A percentile compares a stretch with the other conserved stretches of the same genome.
These are phyloP conservation scores for Parsonsia alboflavescens DNA, from an alignment of 257 asterid species.

Conservation along the genomic window DNA sequence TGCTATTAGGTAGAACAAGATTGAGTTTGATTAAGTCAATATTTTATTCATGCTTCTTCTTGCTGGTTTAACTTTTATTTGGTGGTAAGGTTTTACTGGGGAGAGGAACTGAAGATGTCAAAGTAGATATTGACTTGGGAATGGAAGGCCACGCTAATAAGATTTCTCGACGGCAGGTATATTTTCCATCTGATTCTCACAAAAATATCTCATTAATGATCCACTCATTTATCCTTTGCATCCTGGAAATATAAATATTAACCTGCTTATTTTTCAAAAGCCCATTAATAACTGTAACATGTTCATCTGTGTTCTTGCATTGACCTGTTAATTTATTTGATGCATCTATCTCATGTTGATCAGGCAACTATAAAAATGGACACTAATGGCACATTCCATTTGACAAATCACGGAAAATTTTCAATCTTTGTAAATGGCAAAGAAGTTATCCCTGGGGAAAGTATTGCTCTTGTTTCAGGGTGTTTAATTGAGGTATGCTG, in stretches of 20 bases:
- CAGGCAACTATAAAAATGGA: constrained; percentile 62
- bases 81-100: constrained; percentile 67
- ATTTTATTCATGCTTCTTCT: constrained; percentile 17
- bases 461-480: constrained; percentile 35
- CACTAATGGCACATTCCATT: constrained; percentile 40
- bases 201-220: background rate
- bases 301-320: background rate
- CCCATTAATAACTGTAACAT: background rate
- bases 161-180: constrained; percentile 81
- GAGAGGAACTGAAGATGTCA: constrained; percentile 48
- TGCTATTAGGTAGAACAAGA: background rate
- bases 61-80: constrained; percentile 17
- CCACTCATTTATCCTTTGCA: background rate
- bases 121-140: constrained; percentile 83
- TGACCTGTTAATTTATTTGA: too few species aligned
- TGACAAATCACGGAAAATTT: constrained; percentile 52
- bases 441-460: constrained; percentile 30
- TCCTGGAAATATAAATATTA: background rate
- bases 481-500: constrained; percentile 58
- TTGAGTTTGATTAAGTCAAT: background rate
- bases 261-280: background rate
- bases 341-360: background rate
- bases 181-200: background rate
- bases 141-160: constrained; percentile 48
- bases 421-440: constrained; percentile 41